phyloP scores from a whole-genome alignment of 2,329 filamentous ascomycete species.

The Ceratocystis smalleyi region DNA sequence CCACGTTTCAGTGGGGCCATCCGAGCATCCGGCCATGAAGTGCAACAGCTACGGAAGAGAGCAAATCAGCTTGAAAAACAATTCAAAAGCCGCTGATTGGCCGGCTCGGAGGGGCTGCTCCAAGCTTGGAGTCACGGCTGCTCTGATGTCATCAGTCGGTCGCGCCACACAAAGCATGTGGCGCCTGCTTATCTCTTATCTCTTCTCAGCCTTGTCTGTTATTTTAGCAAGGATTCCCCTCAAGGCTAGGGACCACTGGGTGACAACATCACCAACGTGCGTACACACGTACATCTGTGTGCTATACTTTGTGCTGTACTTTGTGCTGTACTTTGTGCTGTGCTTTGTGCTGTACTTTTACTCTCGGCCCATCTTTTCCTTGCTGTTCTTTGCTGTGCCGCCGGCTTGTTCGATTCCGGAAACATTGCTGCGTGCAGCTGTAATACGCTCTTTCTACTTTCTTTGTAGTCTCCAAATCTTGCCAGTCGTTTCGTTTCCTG shows the following conservation, averaged over 20 bases:
- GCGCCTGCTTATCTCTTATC: not conserved
- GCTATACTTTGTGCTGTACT: too few species aligned
- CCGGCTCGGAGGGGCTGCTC: not conserved
- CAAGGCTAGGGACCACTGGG: not conserved
- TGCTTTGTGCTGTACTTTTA: too few species aligned
- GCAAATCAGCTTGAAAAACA: not conserved
- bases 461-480: not conserved
- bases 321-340: too few species aligned
- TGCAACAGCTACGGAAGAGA: not conserved
- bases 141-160: not conserved
- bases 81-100: not conserved
- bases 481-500: not conserved
- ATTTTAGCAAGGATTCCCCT: too few species aligned
- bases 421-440: not conserved
- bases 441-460: not conserved
- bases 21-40: not conserved
- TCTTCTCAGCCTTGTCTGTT: not conserved
- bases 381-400: too few species aligned
- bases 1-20: not conserved
- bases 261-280: not conserved
- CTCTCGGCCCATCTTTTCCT: too few species aligned
- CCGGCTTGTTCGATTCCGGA: not conserved
- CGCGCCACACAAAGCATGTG: not conserved
- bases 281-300: too few species aligned
- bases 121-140: not conserved